Conservation (phyloP, 768 basidiomycete genomes). For the Lactifluus hygrophoroides region DNA sequence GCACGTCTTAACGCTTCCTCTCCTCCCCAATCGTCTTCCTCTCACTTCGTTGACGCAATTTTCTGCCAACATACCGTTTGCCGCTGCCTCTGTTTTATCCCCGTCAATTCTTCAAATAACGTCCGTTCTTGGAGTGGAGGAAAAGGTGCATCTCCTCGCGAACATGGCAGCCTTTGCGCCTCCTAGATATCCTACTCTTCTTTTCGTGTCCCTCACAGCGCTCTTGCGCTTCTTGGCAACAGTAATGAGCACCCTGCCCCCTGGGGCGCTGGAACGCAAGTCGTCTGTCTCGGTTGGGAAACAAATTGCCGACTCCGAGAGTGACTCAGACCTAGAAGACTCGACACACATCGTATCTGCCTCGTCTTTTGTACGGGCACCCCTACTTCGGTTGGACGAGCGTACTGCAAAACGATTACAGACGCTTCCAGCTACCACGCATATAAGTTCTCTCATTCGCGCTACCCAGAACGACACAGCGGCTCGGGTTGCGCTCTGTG, state of each 20-base stretch:
- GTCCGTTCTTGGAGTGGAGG: slow-evolving; percentile 21
- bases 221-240: slow-evolving; percentile 48
- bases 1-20: slow-evolving; percentile 37
- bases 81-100: slow-evolving; percentile 30
- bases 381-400: slow-evolving; percentile 41
- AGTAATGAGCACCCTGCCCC: slow-evolving; percentile 47
- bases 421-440: slow-evolving; percentile 43
- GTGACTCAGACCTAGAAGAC: slow-evolving; percentile 27
- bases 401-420: slow-evolving; percentile 57
- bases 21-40: slow-evolving; percentile 71
- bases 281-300: slow-evolving; percentile 7
- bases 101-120: slow-evolving; percentile 21
- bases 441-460: slow-evolving; percentile 47
- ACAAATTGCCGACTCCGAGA: slow-evolving; percentile 9
- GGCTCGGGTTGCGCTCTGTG: slow-evolving; percentile 41
- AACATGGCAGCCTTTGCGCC: slow-evolving; percentile 61
- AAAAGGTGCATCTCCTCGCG: slow-evolving; percentile 55
- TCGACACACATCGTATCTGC: slow-evolving; percentile 29
- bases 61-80: slow-evolving; percentile 54
- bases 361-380: slow-evolving; percentile 25
- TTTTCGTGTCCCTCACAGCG: slow-evolving; percentile 35
- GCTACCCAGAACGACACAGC: slow-evolving; percentile 33
- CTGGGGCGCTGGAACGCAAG: slow-evolving; percentile 42
- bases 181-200: slow-evolving; percentile 48
- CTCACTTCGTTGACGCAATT: slow-evolving; percentile 53